A percentile compares a stretch with the other conserved stretches of the same genome.
These are phyloP conservation scores for Albatrellus ellisii DNA, from an alignment of 768 basidiomycete species.

Conservation along the genomic window DNA sequence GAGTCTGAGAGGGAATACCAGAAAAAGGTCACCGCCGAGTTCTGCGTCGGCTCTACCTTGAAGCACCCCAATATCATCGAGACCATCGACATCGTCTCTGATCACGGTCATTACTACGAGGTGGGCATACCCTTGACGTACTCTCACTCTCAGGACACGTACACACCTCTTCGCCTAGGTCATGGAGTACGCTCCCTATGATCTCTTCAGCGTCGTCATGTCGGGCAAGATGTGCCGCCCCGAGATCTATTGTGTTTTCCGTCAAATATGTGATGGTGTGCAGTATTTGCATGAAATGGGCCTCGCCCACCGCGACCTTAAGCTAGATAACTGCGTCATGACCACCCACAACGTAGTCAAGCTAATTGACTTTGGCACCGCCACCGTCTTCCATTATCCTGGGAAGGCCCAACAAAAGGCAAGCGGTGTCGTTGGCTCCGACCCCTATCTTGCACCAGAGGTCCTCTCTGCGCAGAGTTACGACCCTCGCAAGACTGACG, in stretches of 20 bases:
- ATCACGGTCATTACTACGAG: conserved; percentile 98
- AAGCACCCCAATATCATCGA: conserved; percentile 96
- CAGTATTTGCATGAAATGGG: conserved; percentile 97
- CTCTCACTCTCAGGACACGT: conserved; percentile 5
- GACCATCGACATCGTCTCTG: conserved; percentile 95
- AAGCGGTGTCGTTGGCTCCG: conserved; percentile 88
- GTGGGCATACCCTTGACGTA: conserved; percentile 29
- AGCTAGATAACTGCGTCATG: conserved; percentile 99
- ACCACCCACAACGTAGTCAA: conserved; percentile 91
- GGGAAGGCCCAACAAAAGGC: conserved; percentile 72
- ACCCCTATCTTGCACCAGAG: conserved; percentile 97
- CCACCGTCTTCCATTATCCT: conserved; percentile 98
- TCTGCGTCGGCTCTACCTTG: conserved; percentile 90
- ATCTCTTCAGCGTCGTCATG: conserved; percentile 99
- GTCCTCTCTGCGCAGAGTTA: conserved; percentile 72
- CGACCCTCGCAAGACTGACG: conserved; percentile 95
- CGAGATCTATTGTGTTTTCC: conserved; percentile 98
- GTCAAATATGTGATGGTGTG: conserved; percentile 96
- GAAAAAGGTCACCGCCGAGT: conserved; percentile 99
- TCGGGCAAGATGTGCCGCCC: conserved; percentile 97
- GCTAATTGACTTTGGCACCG: conserved; percentile 98
- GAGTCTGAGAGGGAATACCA: conserved; percentile 96
- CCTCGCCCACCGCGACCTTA: conserved; percentile 95
- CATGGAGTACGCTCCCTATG: conserved; percentile 99
- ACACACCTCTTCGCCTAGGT: conserved; percentile 38